Base-by-base conservation (phyloP, 164 flowering plant genomes). In the Tetracentron sinense region DNA sequence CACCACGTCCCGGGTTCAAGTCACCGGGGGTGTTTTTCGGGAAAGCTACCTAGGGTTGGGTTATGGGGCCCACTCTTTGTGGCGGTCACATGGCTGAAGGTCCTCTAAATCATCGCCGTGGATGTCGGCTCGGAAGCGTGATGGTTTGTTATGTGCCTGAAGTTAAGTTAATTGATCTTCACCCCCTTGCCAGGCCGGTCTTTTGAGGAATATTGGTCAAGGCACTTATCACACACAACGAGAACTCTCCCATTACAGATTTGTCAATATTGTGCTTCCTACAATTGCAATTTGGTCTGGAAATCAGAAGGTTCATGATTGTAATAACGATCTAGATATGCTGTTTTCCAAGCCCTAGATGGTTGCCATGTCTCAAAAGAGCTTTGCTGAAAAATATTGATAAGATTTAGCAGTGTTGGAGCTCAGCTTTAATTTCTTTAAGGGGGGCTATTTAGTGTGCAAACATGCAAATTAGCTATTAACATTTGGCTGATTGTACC, bases 391-490 rank as follows among this genome's bases (percentile, higher is more conserved):
- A 30, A 84, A 69, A 66, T 85, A 22, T 67, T 83, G 78, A 70
- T 28, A 66, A 77, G 85, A 52, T 87, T 79, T 42, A 69, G 74
- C 69, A 75, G 69, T 65, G 77, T 30, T 87, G 90, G 93, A 61
- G 69, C 25, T 66, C 71, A 1, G 79, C 88, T 49, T 79, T 44
- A 88, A 85, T 21, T 53, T 79, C 48, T 85, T 83, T 77, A 74
- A 55, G 44, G 82, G 90, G 93, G n/a, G n/a, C n/a, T n/a, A n/a
- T n/a, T n/a, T n/a, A n/a, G n/a, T n/a, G n/a, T n/a, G 93, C 85
- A 35, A 75, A 75, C 71, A 6, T 38, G 38, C 82, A 66, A 65
- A 65, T 47, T 12, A 81, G 79, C 60, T 72, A 70, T 53, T 50
- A 1, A 64, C 78, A 72, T 67, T 63, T 85, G 0, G 62, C 76